Evolutionary conservation across 1,284 basidiomycete genomes (phyloP).

Genomic region (Cryptococcus sp.): DNA sequence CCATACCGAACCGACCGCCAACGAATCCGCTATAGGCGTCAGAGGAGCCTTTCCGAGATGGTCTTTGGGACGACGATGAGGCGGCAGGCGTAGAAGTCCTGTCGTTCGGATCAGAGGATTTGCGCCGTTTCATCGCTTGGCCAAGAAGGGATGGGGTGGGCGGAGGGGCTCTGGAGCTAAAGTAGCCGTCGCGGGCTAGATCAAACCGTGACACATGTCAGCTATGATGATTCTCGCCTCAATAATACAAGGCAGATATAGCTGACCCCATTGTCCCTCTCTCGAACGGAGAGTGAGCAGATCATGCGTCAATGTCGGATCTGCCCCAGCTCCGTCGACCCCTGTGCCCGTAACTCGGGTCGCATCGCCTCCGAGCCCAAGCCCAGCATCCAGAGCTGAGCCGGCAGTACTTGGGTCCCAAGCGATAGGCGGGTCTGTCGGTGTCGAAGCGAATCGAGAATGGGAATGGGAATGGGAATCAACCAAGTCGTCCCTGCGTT

Average conservation of each 20-base stretch:
- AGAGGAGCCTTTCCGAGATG: too few relatives aligned
- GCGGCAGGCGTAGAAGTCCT: too few relatives aligned
- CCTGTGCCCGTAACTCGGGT: slow-evolving; percentile 33
- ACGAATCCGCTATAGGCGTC: too few relatives aligned
- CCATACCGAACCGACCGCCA: background rate
- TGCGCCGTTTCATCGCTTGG: slow-evolving; percentile 24
- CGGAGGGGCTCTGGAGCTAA: slow-evolving; percentile 56
- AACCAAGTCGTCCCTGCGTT: background rate
- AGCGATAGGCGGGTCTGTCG: background rate
- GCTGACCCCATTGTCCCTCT: slow-evolving; percentile 45
- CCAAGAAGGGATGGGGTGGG: slow-evolving; percentile 52
- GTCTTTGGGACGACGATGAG: too few relatives aligned
- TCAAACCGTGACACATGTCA: background rate
- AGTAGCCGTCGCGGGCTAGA: slow-evolving; percentile 47
- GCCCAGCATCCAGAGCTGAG: slow-evolving; percentile 22
- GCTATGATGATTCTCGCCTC: background rate
- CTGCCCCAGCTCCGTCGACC: slow-evolving; percentile 22
- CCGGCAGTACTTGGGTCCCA: slow-evolving; percentile 31
- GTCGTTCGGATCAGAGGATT: background rate
- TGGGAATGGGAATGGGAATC: background rate
- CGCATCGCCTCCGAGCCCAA: slow-evolving; percentile 21
- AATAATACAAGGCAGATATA: slow-evolving; percentile 37
- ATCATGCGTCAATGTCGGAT: slow-evolving; percentile 45
- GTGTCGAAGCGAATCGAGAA: background rate
- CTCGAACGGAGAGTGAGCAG: slow-evolving; percentile 27